Evolutionary conservation across 371 early-diverging fungal genomes (phyloP).

Genomic region (Entomophthora muscae): DNA sequence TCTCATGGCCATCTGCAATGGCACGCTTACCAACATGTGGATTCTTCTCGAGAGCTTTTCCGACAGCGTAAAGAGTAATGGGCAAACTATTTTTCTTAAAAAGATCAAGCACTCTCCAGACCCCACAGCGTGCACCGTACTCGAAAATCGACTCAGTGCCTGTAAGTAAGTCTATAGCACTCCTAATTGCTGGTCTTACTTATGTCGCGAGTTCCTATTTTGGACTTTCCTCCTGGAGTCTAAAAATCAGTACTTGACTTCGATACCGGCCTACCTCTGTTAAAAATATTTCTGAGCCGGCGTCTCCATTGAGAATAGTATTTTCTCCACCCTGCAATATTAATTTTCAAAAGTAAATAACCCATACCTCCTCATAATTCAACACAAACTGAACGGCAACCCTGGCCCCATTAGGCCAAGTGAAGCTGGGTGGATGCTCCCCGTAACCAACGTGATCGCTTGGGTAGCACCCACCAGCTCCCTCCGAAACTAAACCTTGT

Average conservation of each 20-base stretch:
- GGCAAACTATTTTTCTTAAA: not conserved
- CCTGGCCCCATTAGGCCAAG: constrained; percentile 2
- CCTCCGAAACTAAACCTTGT: not conserved
- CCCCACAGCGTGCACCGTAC: constrained; percentile 1
- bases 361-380: constrained; percentile 2
- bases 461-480: not conserved
- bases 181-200: not conserved
- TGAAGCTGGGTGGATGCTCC: not conserved
- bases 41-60: not conserved
- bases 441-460: constrained; percentile 2
- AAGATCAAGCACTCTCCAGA: not conserved
- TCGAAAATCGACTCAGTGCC: constrained; percentile 5
- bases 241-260: not conserved
- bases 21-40: not conserved
- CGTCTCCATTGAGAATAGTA: constrained; percentile 3
- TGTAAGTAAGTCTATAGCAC: not conserved
- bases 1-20: constrained; percentile 3
- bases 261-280: not conserved
- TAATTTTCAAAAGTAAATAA: not conserved
- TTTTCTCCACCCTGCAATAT: constrained; percentile 3
- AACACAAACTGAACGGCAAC: constrained; percentile 3
- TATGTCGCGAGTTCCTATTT: not conserved
- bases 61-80: constrained; percentile 1
- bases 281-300: not conserved
- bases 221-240: not conserved